Percentiles rank a stretch among this genome's conserved stretches.
Evolutionary conservation across 2,329 filamentous ascomycete species (phyloP).

Genomic region (Fusarium brachygibbosum): DNA sequence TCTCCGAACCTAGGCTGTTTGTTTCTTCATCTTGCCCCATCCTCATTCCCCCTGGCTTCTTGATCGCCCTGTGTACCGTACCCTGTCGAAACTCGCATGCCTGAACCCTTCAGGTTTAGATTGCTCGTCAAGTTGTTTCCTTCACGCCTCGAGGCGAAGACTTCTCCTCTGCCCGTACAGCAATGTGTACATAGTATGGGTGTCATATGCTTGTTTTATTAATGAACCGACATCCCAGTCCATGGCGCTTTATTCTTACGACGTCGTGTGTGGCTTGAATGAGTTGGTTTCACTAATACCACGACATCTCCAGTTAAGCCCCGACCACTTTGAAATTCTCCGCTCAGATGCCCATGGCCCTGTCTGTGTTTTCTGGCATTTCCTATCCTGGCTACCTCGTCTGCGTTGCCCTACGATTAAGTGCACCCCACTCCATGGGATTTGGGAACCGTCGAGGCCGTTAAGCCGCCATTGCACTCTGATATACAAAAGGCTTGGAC

Average conservation of each 20-base stretch:
- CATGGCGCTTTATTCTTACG: conserved; percentile 46
- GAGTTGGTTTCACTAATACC: conserved; percentile 49
- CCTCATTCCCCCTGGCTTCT: conserved; percentile 44
- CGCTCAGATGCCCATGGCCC: conserved; percentile 46
- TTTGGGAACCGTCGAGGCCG: conserved; percentile 42
- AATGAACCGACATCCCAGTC: conserved; percentile 45
- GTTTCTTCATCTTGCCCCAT: conserved; percentile 49
- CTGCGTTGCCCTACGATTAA: conserved; percentile 52
- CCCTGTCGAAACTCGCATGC: conserved; percentile 51
- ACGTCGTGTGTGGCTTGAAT: conserved; percentile 47
- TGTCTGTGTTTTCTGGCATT: conserved; percentile 53
- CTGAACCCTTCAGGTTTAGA: conserved; percentile 49
- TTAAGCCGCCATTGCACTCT: conserved; percentile 48
- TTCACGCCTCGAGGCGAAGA: conserved; percentile 46
- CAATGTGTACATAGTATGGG: not conserved
- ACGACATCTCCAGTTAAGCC: conserved; percentile 47
- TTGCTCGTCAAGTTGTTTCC: conserved; percentile 50
- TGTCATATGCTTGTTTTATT: conserved; percentile 34
- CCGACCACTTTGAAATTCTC: conserved; percentile 48
- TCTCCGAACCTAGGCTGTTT: conserved; percentile 45
- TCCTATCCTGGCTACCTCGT: conserved; percentile 56
- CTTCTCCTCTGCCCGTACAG: not conserved
- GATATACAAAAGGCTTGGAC: conserved; percentile 52
- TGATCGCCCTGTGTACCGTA: conserved; percentile 51
- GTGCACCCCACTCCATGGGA: conserved; percentile 41